These are phyloP conservation scores for Podospora tetraspora DNA, from an alignment of 495 filamentous ascomycete genomes.

Conservation along the genomic window DNA sequence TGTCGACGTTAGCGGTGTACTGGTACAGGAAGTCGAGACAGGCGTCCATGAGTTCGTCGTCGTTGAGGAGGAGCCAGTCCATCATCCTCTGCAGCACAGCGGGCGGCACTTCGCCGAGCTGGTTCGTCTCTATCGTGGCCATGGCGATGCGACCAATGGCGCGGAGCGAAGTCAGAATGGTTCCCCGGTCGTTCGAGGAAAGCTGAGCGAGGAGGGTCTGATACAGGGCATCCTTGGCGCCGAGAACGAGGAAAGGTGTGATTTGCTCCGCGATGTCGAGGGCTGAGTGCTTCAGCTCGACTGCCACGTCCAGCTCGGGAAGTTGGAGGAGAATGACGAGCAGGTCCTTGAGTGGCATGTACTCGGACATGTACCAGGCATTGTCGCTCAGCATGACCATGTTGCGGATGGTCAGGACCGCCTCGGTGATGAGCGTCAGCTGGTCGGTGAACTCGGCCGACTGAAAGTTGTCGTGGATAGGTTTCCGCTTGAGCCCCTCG, in stretches of 20 bases:
- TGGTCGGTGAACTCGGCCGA: slow-evolving; percentile 64
- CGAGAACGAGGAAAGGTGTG: slow-evolving; percentile 69
- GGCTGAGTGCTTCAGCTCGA: slow-evolving; percentile 86
- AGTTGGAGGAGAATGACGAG: slow-evolving; percentile 75
- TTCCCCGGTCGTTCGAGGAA: slow-evolving; percentile 71
- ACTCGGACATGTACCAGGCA: slow-evolving; percentile 69
- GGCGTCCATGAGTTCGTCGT: slow-evolving; percentile 81
- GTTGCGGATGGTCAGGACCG: slow-evolving; percentile 82
- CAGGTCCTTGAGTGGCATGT: slow-evolving; percentile 69
- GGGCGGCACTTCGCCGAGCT: slow-evolving; percentile 64
- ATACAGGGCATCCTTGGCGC: slow-evolving; percentile 70
- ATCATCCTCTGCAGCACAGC: slow-evolving; percentile 61
- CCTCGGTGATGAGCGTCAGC: slow-evolving; percentile 75
- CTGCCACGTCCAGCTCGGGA: slow-evolving; percentile 64
- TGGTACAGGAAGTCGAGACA: slow-evolving; percentile 94
- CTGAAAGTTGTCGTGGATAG: slow-evolving; percentile 66
- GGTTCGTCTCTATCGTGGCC: slow-evolving; percentile 64
- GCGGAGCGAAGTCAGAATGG: slow-evolving; percentile 76
- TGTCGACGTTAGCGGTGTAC: slow-evolving; percentile 80
- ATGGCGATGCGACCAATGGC: slow-evolving; percentile 85
- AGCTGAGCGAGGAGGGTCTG: slow-evolving; percentile 66
- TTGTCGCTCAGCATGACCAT: slow-evolving; percentile 90
- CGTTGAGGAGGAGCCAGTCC: slow-evolving; percentile 78
- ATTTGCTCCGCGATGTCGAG: slow-evolving; percentile 91
- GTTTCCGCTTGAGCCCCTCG: slow-evolving; percentile 43